Base-by-base conservation (phyloP, 108 stramenopile genomes). In the Cyclotella distinguenda region DNA sequence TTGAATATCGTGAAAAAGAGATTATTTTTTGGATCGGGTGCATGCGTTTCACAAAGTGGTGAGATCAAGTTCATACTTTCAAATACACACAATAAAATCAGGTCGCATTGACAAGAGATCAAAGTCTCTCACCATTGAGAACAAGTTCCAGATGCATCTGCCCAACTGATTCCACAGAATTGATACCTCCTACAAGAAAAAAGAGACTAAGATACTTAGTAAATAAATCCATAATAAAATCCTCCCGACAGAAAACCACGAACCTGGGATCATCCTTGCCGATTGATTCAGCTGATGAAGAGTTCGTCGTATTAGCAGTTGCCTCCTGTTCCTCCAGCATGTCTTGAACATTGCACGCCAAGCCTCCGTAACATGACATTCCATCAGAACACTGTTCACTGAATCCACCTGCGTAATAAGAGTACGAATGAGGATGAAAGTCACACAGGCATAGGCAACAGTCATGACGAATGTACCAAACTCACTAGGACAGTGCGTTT, bases 121-220 rank as follows among this genome's bases (percentile, higher is more conserved):
- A 15, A 21, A 8, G 43, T 19, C n/a, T 33, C 57, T 28, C 47
- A 75, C 76, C 76, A 77, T 35, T 45, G 13, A 11, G 16, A 32
- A 38, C 68, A 77, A 21, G 56, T 45, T 1, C 19, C 32, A 51
- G 39, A 58, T 13, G 76, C 76, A 52, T 65, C 64, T 2, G 27
- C 68, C 76, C 76, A 77, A n/a, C 18, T 60, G 2, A 23, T 60
- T 1, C 76, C 76, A 46, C 76, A 77, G 28, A 69, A 77, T 27
- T 64, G 62, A 22, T 52, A 45, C 18, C 70, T 53, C 27, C 45
- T 58, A 9, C 10, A 23, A 16, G 42, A 32, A 25, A 32, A 1
- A 12, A 40, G 25, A 27, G 9, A 42, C 5, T 5, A 4, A n/a
- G n/a, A n/a, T n/a, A n/a, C n/a, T 18, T 26, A 54, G 8, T 10